Base-by-base conservation (phyloP, 108 stramenopile species). In the Stephanodiscus triporus region DNA sequence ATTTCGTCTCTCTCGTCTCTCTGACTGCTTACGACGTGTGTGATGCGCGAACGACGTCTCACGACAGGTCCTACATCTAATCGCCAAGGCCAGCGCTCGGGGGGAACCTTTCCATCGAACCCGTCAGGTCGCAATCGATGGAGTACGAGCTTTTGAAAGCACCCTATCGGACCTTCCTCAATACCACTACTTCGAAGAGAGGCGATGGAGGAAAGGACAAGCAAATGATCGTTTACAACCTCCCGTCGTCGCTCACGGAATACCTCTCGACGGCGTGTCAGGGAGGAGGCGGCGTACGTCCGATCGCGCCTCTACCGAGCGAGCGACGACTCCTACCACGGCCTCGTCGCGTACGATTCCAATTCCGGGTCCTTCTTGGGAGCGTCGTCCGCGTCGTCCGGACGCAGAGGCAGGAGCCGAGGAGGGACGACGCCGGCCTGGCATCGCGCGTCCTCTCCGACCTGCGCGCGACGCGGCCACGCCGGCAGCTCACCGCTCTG, bases 121-220 rank as follows among this genome's bases (percentile, higher is more conserved):
- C 91, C 14, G 63, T 76, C 32, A 70, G 92, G 37, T 91, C 90
- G 1, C 87, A 88, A 59, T 53, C 78, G 23, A 79, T 96, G 40
- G 76, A 66, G 29, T 84, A 79, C 26, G 89, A 86, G 37, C 75
- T 96, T 17, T 58, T 85, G n/a, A 51, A 82, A 29, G 83, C 91
- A 9, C 95, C 92, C 0, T 84, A 87, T 72, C 85, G 95, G 43
- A 85, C 86, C 43, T 93, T 93, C 63, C 75, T 87, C 50, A 73
- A 84, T 58, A 51, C 68, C n/a, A n/a, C n/a, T n/a, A n/a, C n/a
- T n/a, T n/a, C n/a, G n/a, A n/a, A n/a, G n/a, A n/a, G n/a, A n/a
- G n/a, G n/a, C n/a, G n/a, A n/a, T n/a, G n/a, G n/a, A n/a, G n/a
- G n/a, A n/a, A n/a, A n/a, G n/a, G n/a, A n/a, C n/a, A n/a, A 49